These are phyloP conservation scores for Lentinula sp. DNA, from an alignment of 768 basidiomycete genomes.

Conservation along the genomic window DNA sequence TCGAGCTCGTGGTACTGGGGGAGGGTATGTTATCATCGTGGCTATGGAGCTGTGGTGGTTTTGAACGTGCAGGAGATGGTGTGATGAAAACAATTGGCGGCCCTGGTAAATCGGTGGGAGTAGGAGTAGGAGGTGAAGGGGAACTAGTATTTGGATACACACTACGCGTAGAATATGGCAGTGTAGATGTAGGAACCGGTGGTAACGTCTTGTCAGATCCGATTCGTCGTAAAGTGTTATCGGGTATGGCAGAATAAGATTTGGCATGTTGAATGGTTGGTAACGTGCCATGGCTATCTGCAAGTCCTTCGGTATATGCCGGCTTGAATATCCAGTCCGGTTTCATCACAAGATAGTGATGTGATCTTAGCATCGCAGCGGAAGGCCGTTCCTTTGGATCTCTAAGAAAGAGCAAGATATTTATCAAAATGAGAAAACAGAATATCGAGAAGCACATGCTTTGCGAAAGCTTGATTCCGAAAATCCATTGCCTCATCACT, in stretches of 20 bases:
- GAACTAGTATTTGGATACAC: not conserved
- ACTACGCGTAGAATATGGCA: not conserved
- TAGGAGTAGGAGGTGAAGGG: conserved; percentile 3
- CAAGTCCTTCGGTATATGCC: conserved; percentile 13
- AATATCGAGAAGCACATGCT: conserved; percentile 33
- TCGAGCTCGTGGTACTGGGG: conserved; percentile 14
- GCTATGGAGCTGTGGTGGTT: not conserved
- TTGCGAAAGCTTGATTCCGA: conserved; percentile 68
- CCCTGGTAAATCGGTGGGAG: not conserved
- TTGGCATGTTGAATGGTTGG: not conserved
- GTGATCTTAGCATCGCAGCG: conserved; percentile 56
- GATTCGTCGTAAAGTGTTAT: not conserved
- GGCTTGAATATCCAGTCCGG: conserved; percentile 14
- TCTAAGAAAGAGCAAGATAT: conserved; percentile 25
- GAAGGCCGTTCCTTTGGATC: conserved; percentile 66
- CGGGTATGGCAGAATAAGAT: not conserved
- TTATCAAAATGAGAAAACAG: not conserved
- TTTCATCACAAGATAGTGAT: conserved; percentile 13
- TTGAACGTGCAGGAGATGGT: conserved; percentile 17
- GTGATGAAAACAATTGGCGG: conserved; percentile 30
- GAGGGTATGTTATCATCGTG: conserved; percentile 6
- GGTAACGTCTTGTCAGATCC: conserved; percentile 1
- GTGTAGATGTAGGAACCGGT: not conserved
- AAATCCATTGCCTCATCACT: conserved; percentile 66
- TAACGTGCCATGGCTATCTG: not conserved